Evolutionary conservation across 176 grass and related monocot genomes (phyloP).

Genomic region (Musa schizocarpa): DNA sequence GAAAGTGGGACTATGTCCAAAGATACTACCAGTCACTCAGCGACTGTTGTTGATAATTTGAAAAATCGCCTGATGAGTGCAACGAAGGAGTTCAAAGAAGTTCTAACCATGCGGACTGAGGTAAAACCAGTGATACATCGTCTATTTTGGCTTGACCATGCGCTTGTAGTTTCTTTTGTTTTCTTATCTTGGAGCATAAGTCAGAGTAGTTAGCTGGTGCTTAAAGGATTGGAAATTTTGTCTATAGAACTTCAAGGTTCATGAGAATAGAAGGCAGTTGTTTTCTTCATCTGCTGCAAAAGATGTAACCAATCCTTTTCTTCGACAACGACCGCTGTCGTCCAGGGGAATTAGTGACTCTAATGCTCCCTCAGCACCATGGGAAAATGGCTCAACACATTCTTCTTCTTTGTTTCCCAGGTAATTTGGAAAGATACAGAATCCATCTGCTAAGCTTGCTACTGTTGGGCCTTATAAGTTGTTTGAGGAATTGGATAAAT

Average conservation of each 20-base stretch:
- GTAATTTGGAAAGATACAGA: slow-evolving; percentile 27
- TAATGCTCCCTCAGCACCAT: slow-evolving; percentile 71
- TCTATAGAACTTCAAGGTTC: slow-evolving; percentile 73
- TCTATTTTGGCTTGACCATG: neutral
- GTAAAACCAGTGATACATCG: slow-evolving; percentile 21
- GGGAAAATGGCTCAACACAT: slow-evolving; percentile 60
- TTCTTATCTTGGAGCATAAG: neutral
- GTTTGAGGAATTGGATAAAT: too few relatives aligned
- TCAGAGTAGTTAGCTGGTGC: neutral
- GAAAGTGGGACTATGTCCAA: slow-evolving; percentile 66
- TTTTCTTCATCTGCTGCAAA: slow-evolving; percentile 75
- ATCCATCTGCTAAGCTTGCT: neutral
- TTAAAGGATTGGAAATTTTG: neutral
- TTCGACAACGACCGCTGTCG: slow-evolving; percentile 74
- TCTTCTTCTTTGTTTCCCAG: slow-evolving; percentile 72
- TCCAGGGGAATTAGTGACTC: slow-evolving; percentile 48
- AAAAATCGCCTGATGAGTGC: slow-evolving; percentile 86
- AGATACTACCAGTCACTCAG: slow-evolving; percentile 75
- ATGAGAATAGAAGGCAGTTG: slow-evolving; percentile 93
- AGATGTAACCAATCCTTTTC: slow-evolving; percentile 66
- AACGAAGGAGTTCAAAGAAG: slow-evolving; percentile 95
- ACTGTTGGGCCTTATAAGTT: neutral
- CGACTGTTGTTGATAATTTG: slow-evolving; percentile 76
- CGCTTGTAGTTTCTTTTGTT: neutral
- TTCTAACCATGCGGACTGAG: slow-evolving; percentile 95